Evolutionary conservation across 805 yeast genomes (phyloP), one percentile per base, ranked within the genome.

Genomic region (Dipodascus albidus): DNA sequence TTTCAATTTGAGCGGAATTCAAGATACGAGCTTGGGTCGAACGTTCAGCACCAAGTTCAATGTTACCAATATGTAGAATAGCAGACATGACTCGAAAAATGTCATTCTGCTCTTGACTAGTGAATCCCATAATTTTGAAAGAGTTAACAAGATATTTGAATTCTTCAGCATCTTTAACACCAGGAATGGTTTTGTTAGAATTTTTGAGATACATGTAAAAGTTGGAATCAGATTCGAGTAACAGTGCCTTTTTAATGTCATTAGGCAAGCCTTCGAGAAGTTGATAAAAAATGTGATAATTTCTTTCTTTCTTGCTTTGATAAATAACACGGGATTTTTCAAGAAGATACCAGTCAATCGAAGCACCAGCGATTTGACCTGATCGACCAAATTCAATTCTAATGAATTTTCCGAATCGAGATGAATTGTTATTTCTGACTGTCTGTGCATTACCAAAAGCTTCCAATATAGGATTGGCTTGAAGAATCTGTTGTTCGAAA

Each of bases 401-500:
- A 58, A 93, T 87, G 64, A 93, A 93, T 70, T 93, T 93, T 41
- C 99, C 99, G 67, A 93, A 93, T 64, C 99, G 79, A 3, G 98
- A 91, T 2, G 97, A 89, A 68, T 93, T 93, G 67, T 90, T 82
- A 66, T 93, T 93, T 62, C 93, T 79, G 15, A 88, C 87, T 0
- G 99, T 93, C 63, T 91, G 96, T 1, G 99, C 91, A 67, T 93
- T 93, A 60, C 99, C 99, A 68, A 93, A 93, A 31, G 96, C 81
- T 68, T 93, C 99, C 60, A 93, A 70, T 50, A 93, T 88, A 1
- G 99, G 99, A 64, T 93, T 93, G 4, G 98, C 96, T 64, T 87
- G 90, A 31, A 93, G 68, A 52, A 93, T 91, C 66, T 87, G 89
- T 57, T 79, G 77, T 67, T 93, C 98, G 60, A 93, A 85, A 49